A percentile compares a stretch with the other conserved stretches of the same genome.
Evolutionary conservation across 768 basidiomycete genomes (phyloP).

Genomic region (Boletus barrowsii): DNA sequence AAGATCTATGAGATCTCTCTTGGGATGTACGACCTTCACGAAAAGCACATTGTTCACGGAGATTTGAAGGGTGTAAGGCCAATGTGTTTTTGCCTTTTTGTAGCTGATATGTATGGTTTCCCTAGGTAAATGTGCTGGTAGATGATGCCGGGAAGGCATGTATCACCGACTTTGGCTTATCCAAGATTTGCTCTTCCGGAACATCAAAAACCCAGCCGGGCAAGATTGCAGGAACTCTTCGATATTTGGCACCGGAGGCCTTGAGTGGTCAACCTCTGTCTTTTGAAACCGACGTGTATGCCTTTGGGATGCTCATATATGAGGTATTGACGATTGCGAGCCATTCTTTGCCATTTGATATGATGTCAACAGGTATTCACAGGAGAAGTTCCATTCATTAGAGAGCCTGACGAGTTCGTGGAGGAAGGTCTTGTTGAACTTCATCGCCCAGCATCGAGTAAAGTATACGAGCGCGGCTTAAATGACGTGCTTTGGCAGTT

Average conservation of each 20-base stretch:
- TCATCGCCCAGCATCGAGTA: neutral
- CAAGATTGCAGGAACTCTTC: conserved; percentile 25
- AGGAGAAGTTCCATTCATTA: conserved; percentile 7
- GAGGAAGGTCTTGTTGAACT: neutral
- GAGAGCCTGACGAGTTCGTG: neutral
- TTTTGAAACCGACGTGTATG: conserved; percentile 26
- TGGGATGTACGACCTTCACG: conserved; percentile 16
- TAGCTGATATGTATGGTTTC: neutral
- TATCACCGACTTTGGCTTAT: conserved; percentile 35
- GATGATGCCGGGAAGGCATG: conserved; percentile 30
- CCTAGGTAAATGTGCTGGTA: conserved; percentile 33
- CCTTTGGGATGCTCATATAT: conserved; percentile 31
- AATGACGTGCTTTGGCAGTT: conserved; percentile 2
- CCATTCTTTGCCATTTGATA: neutral
- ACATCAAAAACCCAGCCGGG: conserved; percentile 16
- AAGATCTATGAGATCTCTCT: conserved; percentile 12
- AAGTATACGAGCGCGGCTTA: conserved; percentile 1
- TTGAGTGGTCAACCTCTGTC: conserved; percentile 10
- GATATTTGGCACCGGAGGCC: conserved; percentile 34
- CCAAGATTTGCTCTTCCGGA: conserved; percentile 18
- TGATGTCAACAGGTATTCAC: conserved; percentile 5
- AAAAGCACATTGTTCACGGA: conserved; percentile 24
- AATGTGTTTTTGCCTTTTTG: neutral
- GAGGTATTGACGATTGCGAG: conserved; percentile 15
- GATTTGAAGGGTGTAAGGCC: conserved; percentile 28